Evolutionary conservation across 129 eudicot species (phyloP).

Genomic region (Arctium lappa): DNA sequence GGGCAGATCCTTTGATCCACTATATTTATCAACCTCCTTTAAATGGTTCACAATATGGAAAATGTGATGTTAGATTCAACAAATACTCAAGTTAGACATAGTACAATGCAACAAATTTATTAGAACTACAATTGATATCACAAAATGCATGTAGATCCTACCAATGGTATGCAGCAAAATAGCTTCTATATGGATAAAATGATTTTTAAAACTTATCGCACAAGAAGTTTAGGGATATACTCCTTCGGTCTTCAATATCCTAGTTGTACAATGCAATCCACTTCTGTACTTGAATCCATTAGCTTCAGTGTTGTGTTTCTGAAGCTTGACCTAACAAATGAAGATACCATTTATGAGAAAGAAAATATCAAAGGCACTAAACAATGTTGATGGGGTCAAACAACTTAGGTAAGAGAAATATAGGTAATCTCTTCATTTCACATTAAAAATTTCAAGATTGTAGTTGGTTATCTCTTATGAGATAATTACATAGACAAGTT

Average conservation of each 20-base stretch:
- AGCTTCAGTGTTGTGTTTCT: constrained; percentile 83
- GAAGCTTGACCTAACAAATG: constrained; percentile 79
- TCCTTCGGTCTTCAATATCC: constrained; percentile 91
- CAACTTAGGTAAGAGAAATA: not conserved
- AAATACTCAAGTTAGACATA: not conserved
- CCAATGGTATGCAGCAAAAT: not conserved
- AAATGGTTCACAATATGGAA: not conserved
- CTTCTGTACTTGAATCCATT: constrained; percentile 63
- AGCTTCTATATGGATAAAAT: not conserved
- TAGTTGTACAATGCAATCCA: constrained; percentile 83
- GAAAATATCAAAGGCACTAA: not conserved
- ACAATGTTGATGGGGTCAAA: not conserved
- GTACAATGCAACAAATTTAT: not conserved
- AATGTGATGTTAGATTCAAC: not conserved
- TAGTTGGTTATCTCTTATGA: not conserved
- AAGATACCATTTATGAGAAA: constrained; percentile 13
- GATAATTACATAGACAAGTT: not conserved
- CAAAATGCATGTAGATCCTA: not conserved
- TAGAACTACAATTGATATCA: not conserved
- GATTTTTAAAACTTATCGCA: constrained; percentile 5
- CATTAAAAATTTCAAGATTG: not conserved
- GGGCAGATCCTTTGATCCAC: not conserved
- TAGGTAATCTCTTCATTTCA: not conserved
- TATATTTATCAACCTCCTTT: not conserved
- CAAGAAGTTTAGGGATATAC: constrained; percentile 60